Evolutionary conservation across 1,284 basidiomycete genomes (phyloP), one percentile per base, ranked within the genome.

Genomic region (Rhodotorula sp.): DNA sequence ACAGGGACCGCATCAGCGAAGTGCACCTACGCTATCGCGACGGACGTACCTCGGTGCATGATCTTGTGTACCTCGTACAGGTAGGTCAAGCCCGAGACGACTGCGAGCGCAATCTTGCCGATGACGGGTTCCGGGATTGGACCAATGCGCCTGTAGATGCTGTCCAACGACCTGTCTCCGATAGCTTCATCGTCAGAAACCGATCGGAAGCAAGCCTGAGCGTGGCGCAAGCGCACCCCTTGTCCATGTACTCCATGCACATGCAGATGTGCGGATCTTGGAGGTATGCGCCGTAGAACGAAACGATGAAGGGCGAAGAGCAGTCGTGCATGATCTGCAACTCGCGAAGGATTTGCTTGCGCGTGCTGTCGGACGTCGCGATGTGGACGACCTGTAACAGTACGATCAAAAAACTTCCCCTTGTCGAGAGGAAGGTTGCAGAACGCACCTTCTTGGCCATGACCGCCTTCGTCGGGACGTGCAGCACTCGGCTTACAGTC

Each of bases 1-100:
- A 20, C 24, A 22, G 11, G 46, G 28, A n/a, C 54, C 50, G n/a
- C 15, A n/a, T 2, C 40, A 44, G 40, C 40, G 40, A 7, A 18
- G 40, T 44, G 40, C 40, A 13, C 40, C 10, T 11, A 10, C 40
- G 3, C 40, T 11, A 15, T 18, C 2, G 46, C 1, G 30, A 24
- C 16, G 22, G 31, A 51, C 86, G 65, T 75, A 94, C 94, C 94
- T 79, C 96, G 89, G 81, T 99, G 95, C 76, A 99, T 99, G 81
- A 99, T 99, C n/a, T 94, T 88, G 81, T 99, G 96, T 2, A 90
- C 90, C 79, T 99, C 96, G 80, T 99, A 99, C n/a, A 99, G 86
- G 80, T 99, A 99, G 22, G 91, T 94, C 78, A 99, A 81, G 13
- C 95, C 95, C 72, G 92, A 89, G 54, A 98, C 84, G n/a, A 99